A percentile compares a stretch with the other conserved stretches of the same genome.
Conservation (phyloP, 2,329 filamentous ascomycete species). For the Mycosphaerella sp. region DNA sequence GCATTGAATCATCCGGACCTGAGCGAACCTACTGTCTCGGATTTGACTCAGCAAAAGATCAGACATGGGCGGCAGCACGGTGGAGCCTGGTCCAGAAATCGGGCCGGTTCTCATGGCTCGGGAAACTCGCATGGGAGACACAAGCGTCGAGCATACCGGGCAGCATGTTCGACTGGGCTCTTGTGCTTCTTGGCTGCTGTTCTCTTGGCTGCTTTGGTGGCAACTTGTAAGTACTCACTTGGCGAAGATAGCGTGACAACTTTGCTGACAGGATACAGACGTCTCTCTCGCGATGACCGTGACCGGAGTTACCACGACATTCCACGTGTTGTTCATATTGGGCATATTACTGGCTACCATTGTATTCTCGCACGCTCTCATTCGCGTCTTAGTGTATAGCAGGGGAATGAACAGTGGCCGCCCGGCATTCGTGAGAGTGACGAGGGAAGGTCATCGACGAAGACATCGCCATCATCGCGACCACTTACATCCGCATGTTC, state of each 20-base stretch:
- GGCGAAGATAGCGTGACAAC: neutral
- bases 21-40: conserved; percentile 25
- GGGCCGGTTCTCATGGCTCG: conserved; percentile 9
- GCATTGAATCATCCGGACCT: conserved; percentile 31
- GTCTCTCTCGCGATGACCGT: conserved; percentile 64
- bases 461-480: conserved; percentile 16
- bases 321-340: conserved; percentile 74
- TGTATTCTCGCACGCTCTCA: conserved; percentile 73
- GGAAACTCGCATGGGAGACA: conserved; percentile 6
- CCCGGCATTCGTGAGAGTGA: conserved; percentile 17
- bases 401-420: conserved; percentile 10
- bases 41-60: conserved; percentile 27
- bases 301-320: conserved; percentile 59
- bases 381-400: conserved; percentile 59
- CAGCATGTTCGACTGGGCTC: conserved; percentile 15
- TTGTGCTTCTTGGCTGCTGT: conserved; percentile 26
- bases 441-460: conserved; percentile 16
- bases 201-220: conserved; percentile 28
- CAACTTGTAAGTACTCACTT: conserved; percentile 28
- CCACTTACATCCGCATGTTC: conserved; percentile 34
- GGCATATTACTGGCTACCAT: conserved; percentile 67
- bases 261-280: conserved; percentile 46
- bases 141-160: conserved; percentile 9
- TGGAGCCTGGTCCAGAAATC: conserved; percentile 12
- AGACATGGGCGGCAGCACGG: conserved; percentile 20